Conservation (phyloP, 192 early-diverging fungal genomes). For the Geranomyces variabilis region DNA sequence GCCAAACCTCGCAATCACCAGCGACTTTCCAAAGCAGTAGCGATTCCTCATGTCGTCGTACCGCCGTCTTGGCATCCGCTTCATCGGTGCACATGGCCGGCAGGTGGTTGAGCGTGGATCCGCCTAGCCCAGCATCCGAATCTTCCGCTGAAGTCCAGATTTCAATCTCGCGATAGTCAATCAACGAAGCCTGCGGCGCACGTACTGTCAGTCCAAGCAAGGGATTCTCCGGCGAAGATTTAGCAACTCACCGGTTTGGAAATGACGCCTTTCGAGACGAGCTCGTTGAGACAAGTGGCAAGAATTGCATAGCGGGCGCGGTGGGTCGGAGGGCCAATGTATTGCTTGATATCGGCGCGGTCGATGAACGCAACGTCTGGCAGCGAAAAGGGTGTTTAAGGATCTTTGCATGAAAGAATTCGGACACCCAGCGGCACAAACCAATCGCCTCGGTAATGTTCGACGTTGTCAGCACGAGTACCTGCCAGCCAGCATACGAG, state of each 20-base stretch:
- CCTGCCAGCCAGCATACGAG: background rate
- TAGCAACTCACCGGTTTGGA: constrained; percentile 11
- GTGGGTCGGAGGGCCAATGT: constrained; percentile 47
- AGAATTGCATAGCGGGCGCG: constrained; percentile 63
- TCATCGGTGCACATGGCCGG: background rate
- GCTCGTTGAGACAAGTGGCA: constrained; percentile 53
- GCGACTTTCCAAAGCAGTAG: constrained; percentile 41
- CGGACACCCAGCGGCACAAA: background rate
- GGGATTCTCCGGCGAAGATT: too few species aligned
- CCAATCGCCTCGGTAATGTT: constrained; percentile 66
- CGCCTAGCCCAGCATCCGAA: background rate
- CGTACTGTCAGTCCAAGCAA: too few species aligned
- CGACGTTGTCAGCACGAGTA: constrained; percentile 68
- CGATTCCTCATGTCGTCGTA: constrained; percentile 7
- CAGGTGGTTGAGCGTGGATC: background rate
- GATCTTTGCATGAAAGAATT: too few species aligned
- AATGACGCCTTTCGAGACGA: constrained; percentile 54
- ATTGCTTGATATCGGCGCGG: constrained; percentile 68
- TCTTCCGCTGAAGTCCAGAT: constrained; percentile 10
- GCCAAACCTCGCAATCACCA: constrained; percentile 39
- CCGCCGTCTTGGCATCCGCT: background rate
- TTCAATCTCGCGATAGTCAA: constrained; percentile 51
- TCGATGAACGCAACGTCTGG: constrained; percentile 64
- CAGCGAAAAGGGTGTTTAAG: too few species aligned
- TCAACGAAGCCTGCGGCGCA: constrained; percentile 23